Percentiles rank a stretch among this genome's conserved stretches.
Evolutionary conservation across 257 asterid genomes (phyloP).

Genomic region (Linderniella brevidens): DNA sequence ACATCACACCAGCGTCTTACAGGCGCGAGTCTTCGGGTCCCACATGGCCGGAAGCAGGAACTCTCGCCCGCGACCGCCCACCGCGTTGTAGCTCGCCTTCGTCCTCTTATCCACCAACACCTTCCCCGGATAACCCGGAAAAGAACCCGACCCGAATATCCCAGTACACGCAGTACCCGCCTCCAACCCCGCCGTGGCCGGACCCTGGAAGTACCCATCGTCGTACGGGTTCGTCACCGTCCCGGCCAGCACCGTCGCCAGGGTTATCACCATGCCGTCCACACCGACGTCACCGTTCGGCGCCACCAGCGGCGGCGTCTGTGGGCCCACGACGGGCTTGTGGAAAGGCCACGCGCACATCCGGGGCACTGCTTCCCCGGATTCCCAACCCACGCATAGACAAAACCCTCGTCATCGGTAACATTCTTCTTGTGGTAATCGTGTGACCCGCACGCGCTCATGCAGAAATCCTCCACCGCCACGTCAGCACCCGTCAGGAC

Average conservation of each 20-base stretch:
- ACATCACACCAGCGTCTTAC: constrained; percentile 51
- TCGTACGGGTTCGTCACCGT: constrained; percentile 70
- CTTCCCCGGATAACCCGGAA: constrained; percentile 64
- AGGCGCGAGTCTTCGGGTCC: constrained; percentile 58
- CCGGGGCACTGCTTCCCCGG: constrained; percentile 71
- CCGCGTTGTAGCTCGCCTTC: constrained; percentile 73
- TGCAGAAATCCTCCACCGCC: constrained; percentile 1
- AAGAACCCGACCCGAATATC: constrained; percentile 65
- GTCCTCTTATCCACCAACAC: constrained; percentile 31
- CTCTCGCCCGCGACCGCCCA: constrained; percentile 52
- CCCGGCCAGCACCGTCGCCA: constrained; percentile 80
- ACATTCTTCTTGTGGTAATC: no score
- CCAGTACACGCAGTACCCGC: constrained; percentile 82
- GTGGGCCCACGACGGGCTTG: constrained; percentile 80
- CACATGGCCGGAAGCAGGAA: constrained; percentile 87
- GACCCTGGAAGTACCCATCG: constrained; percentile 73
- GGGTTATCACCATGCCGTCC: constrained; percentile 69
- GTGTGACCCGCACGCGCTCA: neutral
- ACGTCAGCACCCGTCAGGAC: neutral
- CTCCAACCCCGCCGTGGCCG: constrained; percentile 67
- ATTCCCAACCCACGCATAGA: constrained; percentile 85
- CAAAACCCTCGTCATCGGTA: constrained; percentile 12
- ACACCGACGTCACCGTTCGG: constrained; percentile 81
- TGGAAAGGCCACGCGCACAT: constrained; percentile 93
- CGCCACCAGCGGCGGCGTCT: constrained; percentile 46